A percentile compares a stretch with the other conserved stretches of the same genome.
Evolutionary conservation across 2,329 filamentous ascomycete species (phyloP).

Genomic region (Lecanosticta acicola): DNA sequence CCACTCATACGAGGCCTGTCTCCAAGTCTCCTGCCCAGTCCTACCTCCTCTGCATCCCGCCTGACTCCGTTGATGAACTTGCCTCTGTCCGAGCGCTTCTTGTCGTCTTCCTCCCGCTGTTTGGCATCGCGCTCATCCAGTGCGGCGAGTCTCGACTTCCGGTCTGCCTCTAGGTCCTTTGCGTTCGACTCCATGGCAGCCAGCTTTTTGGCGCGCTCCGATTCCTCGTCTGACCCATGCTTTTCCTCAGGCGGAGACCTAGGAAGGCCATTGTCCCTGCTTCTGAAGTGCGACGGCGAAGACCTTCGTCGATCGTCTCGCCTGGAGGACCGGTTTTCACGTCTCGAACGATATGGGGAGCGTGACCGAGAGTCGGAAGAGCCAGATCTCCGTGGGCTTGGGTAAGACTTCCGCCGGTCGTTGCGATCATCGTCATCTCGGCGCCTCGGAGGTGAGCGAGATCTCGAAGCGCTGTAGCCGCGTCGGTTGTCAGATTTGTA

Average conservation of each 20-base stretch:
- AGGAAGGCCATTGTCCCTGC: slow-evolving; percentile 18
- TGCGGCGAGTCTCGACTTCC: slow-evolving; percentile 61
- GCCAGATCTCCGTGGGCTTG: slow-evolving; percentile 30
- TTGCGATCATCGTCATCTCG: slow-evolving; percentile 30
- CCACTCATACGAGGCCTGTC: slow-evolving; percentile 18
- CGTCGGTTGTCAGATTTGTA: slow-evolving; percentile 24
- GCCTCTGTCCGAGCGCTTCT: slow-evolving; percentile 33
- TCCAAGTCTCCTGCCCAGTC: slow-evolving; percentile 25
- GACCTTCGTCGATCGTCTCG: slow-evolving; percentile 14
- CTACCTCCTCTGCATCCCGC: slow-evolving; percentile 30
- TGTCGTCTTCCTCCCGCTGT: slow-evolving; percentile 61
- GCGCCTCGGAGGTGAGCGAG: slow-evolving; percentile 37
- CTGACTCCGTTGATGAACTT: slow-evolving; percentile 34
- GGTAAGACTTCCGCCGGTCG: slow-evolving; percentile 30
- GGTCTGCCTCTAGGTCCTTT: slow-evolving; percentile 62
- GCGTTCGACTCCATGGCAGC: slow-evolving; percentile 40
- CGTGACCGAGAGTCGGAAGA: slow-evolving; percentile 27
- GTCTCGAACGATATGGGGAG: slow-evolving; percentile 26
- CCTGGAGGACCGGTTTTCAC: slow-evolving; percentile 12
- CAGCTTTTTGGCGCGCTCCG: slow-evolving; percentile 34
- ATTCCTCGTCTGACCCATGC: slow-evolving; percentile 26
- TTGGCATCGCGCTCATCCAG: slow-evolving; percentile 61
- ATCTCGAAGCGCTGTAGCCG: slow-evolving; percentile 28
- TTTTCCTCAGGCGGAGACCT: slow-evolving; percentile 24
- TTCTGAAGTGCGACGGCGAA: slow-evolving; percentile 19